Evolutionary conservation across 2,329 filamentous ascomycete genomes (phyloP), one percentile per base, ranked within the genome.

Genomic region (Torrubiellomyces zombiae): DNA sequence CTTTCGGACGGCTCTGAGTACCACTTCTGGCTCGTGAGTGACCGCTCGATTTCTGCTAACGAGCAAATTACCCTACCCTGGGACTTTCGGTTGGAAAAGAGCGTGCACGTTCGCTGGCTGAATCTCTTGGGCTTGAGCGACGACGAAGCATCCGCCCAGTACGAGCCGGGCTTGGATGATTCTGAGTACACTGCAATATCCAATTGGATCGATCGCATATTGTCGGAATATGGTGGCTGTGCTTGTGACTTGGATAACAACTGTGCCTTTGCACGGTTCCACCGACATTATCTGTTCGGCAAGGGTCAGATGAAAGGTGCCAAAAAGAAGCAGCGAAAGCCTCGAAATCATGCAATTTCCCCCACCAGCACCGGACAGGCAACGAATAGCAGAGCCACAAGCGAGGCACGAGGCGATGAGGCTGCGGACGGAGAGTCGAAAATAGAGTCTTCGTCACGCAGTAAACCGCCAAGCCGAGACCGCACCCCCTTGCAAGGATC

Each of bases 1-100:
- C 67, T 94, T 23, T 80, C 80, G 2, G 74, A 72, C 23, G 64
- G 67, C 4, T 74, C 72, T 1, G 75, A 86, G 35, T 92, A 86
- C 43, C 81, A 89, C 44, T 93, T 95, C 48, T 94, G 86, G 67
- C 75, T 94, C 34, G 71, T 93, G 30, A 83, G 82, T 38, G 80
- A 80, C 38, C 67, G 77, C 26, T 63, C 75, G 18, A 83, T 95
- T 28, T 51, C 63, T 10, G 58, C 70, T 1, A 58, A 63, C 20
- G 69, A 73, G 39, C 67, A 72, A 39, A 69, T 67, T 39, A 80
- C 60, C 14, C 66, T 62, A 38, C 67, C 56, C 26, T 81, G 60
- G 80, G 80, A 71, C 42, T 86, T 63, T 51, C 67, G 50, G 35
- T 65, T 63, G 36, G 67, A 57, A 38, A 75, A 58, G 43, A 65